phyloP scores from a whole-genome alignment of 2,329 filamentous ascomycete genomes.

The Apiospora hydei region DNA sequence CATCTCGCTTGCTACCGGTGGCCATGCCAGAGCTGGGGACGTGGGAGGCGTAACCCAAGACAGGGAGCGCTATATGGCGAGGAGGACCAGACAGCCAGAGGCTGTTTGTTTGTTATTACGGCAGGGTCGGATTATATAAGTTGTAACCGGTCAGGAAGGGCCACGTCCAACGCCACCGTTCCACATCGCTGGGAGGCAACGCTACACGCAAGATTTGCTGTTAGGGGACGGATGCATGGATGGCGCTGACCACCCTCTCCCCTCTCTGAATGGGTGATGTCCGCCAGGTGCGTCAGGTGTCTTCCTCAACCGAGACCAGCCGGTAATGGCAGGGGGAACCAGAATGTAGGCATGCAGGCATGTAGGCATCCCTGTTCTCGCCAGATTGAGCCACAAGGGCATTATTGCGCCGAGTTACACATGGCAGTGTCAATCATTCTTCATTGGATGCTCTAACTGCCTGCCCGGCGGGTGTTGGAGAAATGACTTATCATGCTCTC shows the following conservation, averaged over 20 bases:
- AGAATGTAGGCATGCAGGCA: no score
- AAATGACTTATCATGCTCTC: slow-evolving; percentile 2
- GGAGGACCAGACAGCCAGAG: not conserved
- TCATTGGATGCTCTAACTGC: not conserved
- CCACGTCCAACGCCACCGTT: slow-evolving; percentile 1
- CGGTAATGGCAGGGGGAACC: not conserved
- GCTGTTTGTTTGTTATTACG: not conserved
- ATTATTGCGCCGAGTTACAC: not conserved
- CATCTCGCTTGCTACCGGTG: not conserved
- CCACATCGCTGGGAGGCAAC: not conserved
- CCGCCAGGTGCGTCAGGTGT: not conserved
- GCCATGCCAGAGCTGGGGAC: not conserved
- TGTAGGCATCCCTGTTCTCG: no score
- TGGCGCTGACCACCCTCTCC: not conserved
- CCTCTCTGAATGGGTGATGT: not conserved
- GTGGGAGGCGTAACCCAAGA: not conserved
- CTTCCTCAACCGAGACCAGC: not conserved
- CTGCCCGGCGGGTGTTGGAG: not conserved
- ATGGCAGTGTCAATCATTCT: no score
- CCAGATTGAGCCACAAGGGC: no score
- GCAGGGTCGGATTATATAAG: not conserved
- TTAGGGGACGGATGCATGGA: not conserved
- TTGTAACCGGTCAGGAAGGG: not conserved
- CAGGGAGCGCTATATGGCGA: not conserved
- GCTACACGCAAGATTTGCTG: not conserved